Evolutionary conservation across 2,329 filamentous ascomycete genomes (phyloP).

Genomic region (Penicillium glabrum): DNA sequence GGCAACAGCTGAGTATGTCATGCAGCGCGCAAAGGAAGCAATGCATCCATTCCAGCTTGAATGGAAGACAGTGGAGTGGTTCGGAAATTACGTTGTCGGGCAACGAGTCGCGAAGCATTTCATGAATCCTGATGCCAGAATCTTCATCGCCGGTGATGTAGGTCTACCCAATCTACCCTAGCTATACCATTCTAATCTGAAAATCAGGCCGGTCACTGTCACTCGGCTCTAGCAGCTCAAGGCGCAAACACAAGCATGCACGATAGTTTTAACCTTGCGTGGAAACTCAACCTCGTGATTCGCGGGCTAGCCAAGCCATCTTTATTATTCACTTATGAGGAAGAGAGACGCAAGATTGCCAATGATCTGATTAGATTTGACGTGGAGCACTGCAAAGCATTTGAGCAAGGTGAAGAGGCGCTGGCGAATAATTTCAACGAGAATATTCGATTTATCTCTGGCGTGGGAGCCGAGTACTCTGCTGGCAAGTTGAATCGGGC

Average conservation of each 20-base stretch:
- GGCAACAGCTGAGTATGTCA: slow-evolving; percentile 66
- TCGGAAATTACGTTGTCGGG: slow-evolving; percentile 52
- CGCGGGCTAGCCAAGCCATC: slow-evolving; percentile 25
- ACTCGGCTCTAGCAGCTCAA: slow-evolving; percentile 35
- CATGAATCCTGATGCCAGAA: slow-evolving; percentile 38
- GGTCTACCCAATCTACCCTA: neutral
- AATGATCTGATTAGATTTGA: slow-evolving; percentile 34
- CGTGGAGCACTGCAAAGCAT: slow-evolving; percentile 49
- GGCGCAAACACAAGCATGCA: slow-evolving; percentile 39
- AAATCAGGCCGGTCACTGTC: slow-evolving; percentile 29
- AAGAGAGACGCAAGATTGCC: slow-evolving; percentile 32
- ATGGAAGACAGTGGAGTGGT: slow-evolving; percentile 50
- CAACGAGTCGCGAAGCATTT: slow-evolving; percentile 51
- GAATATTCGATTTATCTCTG: slow-evolving; percentile 72
- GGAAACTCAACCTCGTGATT: slow-evolving; percentile 33
- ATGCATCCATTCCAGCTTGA: slow-evolving; percentile 47
- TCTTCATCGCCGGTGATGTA: slow-evolving; percentile 53
- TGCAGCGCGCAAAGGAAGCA: slow-evolving; percentile 51
- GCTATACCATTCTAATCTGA: neutral
- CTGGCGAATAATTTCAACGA: slow-evolving; percentile 68
- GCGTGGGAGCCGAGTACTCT: slow-evolving; percentile 68
- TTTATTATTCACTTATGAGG: slow-evolving; percentile 30
- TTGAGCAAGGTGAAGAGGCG: slow-evolving; percentile 62
- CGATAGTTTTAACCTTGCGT: slow-evolving; percentile 37
- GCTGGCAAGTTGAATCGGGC: slow-evolving; percentile 61